These are phyloP conservation scores for Amoeboradix gromovi DNA, from an alignment of 371 early-diverging fungal species.

Conservation along the genomic window DNA sequence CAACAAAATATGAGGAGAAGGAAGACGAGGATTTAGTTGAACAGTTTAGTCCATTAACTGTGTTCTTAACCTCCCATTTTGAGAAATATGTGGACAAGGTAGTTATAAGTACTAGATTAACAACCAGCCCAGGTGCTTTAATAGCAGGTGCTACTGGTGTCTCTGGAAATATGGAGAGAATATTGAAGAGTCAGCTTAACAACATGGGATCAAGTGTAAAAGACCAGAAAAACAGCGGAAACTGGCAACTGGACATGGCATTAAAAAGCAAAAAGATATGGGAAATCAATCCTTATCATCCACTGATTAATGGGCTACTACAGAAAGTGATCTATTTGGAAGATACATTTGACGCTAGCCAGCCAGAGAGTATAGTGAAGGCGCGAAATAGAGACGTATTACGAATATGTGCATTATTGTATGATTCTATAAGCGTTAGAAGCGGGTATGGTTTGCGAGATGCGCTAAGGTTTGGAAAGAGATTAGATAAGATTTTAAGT, in stretches of 20 bases:
- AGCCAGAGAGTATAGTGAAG: not conserved
- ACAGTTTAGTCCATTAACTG: conserved; percentile 25
- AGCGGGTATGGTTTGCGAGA: not conserved
- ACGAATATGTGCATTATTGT: not conserved
- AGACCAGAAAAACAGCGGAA: conserved; percentile 19
- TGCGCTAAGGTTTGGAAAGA: not conserved
- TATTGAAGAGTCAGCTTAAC: conserved; percentile 78
- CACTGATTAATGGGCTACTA: conserved; percentile 70
- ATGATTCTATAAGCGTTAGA: not conserved
- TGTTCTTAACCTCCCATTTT: conserved; percentile 34
- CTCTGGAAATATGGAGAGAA: conserved; percentile 48
- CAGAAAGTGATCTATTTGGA: conserved; percentile 26
- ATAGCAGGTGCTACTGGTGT: conserved; percentile 35
- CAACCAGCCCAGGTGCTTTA: conserved; percentile 73
- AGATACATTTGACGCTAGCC: not conserved
- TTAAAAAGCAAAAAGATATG: conserved; percentile 50
- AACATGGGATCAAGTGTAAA: not conserved
- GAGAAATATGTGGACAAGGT: conserved; percentile 48
- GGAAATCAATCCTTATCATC: conserved; percentile 63
- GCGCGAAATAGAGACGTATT: not conserved
- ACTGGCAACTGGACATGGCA: conserved; percentile 20
- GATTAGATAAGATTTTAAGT: not conserved
- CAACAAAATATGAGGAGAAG: conserved; percentile 27
- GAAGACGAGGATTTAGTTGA: conserved; percentile 21
- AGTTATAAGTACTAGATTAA: conserved; percentile 41